phyloP scores from a whole-genome alignment of 169 alveolate species.

The Toxoplasma gondii region DNA sequence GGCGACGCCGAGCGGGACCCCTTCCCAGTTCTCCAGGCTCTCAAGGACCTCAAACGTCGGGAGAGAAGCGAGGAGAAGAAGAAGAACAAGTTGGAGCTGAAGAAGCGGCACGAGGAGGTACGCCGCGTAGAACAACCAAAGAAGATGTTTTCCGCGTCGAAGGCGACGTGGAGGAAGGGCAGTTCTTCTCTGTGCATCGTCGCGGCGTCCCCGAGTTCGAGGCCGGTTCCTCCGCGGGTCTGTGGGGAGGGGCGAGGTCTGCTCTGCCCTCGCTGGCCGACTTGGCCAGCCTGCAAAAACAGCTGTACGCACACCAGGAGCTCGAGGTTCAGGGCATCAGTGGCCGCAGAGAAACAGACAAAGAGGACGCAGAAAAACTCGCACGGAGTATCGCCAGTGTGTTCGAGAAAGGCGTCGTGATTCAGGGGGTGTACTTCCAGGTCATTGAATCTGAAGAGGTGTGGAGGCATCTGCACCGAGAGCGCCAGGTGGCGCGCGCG shows the following conservation, averaged over 20 bases:
- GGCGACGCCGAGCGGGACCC: neutral
- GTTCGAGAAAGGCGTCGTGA: constrained; percentile 35
- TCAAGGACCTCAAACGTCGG: neutral
- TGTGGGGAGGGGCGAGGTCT: neutral
- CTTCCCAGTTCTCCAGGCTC: neutral
- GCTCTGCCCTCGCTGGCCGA: neutral
- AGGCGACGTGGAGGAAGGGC: neutral
- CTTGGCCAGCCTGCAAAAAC: neutral
- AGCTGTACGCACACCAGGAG: neutral
- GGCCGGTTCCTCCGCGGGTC: neutral
- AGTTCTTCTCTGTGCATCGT: neutral
- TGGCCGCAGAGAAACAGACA: neutral
- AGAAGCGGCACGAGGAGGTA: neutral
- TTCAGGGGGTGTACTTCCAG: constrained; percentile 60
- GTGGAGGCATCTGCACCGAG: constrained; percentile 61
- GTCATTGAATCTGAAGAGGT: neutral
- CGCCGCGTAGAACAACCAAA: neutral
- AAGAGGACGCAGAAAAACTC: neutral
- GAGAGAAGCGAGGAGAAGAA: neutral
- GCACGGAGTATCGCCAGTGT: neutral
- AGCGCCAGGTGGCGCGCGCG: constrained; percentile 57
- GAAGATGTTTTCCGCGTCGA: neutral
- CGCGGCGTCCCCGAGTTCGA: neutral
- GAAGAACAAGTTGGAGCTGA: neutral
- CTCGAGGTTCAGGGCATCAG: neutral